Evolutionary conservation across 2,329 filamentous ascomycete genomes (phyloP).

Genomic region (Aspergillus sclerotialis): DNA sequence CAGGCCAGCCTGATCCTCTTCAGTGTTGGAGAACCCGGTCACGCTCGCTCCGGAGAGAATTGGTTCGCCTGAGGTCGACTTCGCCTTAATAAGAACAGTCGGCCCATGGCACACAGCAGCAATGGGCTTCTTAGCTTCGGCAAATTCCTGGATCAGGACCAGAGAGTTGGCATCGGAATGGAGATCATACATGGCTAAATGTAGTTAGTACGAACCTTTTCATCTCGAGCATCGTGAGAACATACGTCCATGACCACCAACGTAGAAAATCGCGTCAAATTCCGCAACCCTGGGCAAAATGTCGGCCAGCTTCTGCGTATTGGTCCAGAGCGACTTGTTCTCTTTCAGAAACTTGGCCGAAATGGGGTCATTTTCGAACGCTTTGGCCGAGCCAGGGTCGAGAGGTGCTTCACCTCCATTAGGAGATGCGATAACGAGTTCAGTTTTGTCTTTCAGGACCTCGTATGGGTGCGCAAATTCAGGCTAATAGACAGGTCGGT

Average conservation of each 20-base stretch:
- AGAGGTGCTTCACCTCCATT: constrained; percentile 56
- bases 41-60: constrained; percentile 35
- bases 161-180: constrained; percentile 35
- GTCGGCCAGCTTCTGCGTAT: constrained; percentile 52
- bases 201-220: neutral
- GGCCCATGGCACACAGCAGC: constrained; percentile 45
- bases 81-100: constrained; percentile 38
- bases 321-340: constrained; percentile 55
- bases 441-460: constrained; percentile 47
- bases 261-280: constrained; percentile 58
- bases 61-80: constrained; percentile 34
- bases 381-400: constrained; percentile 51
- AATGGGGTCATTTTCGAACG: constrained; percentile 48
- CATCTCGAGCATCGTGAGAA: constrained; percentile 2
- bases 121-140: constrained; percentile 42
- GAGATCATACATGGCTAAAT: constrained; percentile 46
- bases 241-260: constrained; percentile 53
- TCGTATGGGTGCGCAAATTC: constrained; percentile 62
- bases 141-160: constrained; percentile 42
- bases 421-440: constrained; percentile 55
- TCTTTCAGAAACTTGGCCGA: constrained; percentile 50
- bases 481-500: constrained; percentile 22
- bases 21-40: constrained; percentile 42
- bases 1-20: constrained; percentile 37
- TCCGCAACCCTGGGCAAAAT: constrained; percentile 52